These are phyloP conservation scores for Alternaria infectoria DNA, from an alignment of 2,329 filamentous ascomycete species.

Conservation along the genomic window DNA sequence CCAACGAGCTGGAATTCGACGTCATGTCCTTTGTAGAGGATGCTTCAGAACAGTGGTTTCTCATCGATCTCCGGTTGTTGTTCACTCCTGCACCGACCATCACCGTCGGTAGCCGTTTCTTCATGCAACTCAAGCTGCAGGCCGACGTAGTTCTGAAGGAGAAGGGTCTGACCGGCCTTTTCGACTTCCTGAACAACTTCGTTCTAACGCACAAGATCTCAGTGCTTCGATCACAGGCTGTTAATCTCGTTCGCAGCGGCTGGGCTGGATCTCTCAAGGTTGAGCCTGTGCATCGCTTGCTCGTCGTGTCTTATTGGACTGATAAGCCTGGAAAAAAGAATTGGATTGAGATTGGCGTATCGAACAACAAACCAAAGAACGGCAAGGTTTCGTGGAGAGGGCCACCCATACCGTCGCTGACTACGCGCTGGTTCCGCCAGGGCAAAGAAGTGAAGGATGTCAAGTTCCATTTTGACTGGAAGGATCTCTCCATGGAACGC, in stretches of 20 bases:
- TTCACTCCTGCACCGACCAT: constrained; percentile 73
- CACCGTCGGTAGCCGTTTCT: constrained; percentile 63
- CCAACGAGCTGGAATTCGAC: constrained; percentile 89
- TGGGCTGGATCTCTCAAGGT: constrained; percentile 83
- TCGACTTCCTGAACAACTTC: constrained; percentile 85
- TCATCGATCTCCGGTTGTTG: constrained; percentile 86
- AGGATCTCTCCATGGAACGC: constrained; percentile 73
- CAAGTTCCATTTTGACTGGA: constrained; percentile 71
- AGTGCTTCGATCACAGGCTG: constrained; percentile 78
- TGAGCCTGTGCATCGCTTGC: constrained; percentile 78
- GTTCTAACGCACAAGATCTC: constrained; percentile 89
- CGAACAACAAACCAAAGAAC: constrained; percentile 62
- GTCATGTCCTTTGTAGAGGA: constrained; percentile 89
- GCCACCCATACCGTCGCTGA: constrained; percentile 52
- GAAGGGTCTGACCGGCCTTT: constrained; percentile 79
- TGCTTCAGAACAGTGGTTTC: constrained; percentile 83
- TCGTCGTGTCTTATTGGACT: constrained; percentile 92
- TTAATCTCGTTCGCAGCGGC: constrained; percentile 69
- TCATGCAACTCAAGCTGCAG: constrained; percentile 70
- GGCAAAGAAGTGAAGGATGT: constrained; percentile 74
- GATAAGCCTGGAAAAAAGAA: constrained; percentile 74
- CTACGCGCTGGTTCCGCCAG: constrained; percentile 82
- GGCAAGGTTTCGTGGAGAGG: constrained; percentile 45
- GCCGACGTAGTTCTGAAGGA: constrained; percentile 74
- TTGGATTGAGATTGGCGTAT: constrained; percentile 88